Base-by-base conservation (phyloP, 2,329 filamentous ascomycete genomes). In the Microsporum canis region DNA sequence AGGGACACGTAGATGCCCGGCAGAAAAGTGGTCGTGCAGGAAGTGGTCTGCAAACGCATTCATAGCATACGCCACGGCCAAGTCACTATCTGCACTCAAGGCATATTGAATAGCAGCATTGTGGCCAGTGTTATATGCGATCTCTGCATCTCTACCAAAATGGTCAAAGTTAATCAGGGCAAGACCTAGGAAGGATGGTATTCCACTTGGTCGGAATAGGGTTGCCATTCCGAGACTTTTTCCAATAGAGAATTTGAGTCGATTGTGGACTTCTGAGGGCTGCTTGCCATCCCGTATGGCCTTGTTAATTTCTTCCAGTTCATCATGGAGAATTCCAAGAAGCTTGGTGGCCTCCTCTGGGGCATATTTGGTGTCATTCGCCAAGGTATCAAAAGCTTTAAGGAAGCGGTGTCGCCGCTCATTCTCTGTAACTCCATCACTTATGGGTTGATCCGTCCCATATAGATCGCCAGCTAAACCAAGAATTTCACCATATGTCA, bases 81-180 rank as follows among this genome's bases (percentile, higher is more conserved):
- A 36, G 29, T 43, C 41, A 23, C 57, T 45, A 34, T 59, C 57
- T 5, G 34, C 14, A 23, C 41, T 39, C 41, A 59, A n/a, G 4
- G 57, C 57, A 23, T 59, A 59, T 29, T 59, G 17, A 23, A 59
- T 45, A 33, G 57, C 57, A 27, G 38, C 57, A 45, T n/a, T 36
- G 7, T 59, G 57, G n/a, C 57, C 57, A 34, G 57, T 31, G 47
- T 59, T 59, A 47, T 59, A 59, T 17, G 57, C 57, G 31, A 34
- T 47, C 38, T 43, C 57, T 12, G 57, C 8, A 49, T 59, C 57
- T 36, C 14, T 41, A 33, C 57, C 57, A 36, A 59, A 59, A 17
- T 59, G 57, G n/a, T 59, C 57, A 34, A 34, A 59, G 57, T 59
- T 59, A 17, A 59, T 41, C n/a, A 59, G 39, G 27, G 57, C 57